Base-by-base conservation (phyloP, 2,329 filamentous ascomycete genomes). In the Colletotrichum sp. region DNA sequence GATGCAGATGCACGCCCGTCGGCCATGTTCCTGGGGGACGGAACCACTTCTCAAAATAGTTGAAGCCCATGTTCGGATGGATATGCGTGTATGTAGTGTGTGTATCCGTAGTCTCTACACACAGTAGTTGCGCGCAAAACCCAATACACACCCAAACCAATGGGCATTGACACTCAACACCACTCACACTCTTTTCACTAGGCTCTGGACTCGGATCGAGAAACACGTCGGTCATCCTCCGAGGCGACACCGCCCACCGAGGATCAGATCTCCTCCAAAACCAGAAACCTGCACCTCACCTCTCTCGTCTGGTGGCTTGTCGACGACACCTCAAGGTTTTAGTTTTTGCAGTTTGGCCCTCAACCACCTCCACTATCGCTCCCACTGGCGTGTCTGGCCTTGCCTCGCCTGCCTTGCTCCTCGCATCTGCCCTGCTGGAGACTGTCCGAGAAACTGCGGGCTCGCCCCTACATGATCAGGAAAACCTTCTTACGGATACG, bases 361-460 rank as follows among this genome's bases (percentile, higher is more conserved):
- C 71, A 36, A 26, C 71, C 57, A 72, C 71, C 66, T 71, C 72
- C 72, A 75, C 72, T 72, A 67, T 34, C 13, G 68, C 36, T 71
- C 52, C 72, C 60, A 75, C 72, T 49, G 39, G 39, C 39, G 7
- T n/a, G 39, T n/a, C 39, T 44, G 16, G 39, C 39, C 16, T n/a
- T 49, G 39, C 39, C 39, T 44, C 39, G 39, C 39, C 16, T 44
- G 39, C 39, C 39, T 44, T 64, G 15, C 44, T 59, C 44, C 32
- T 52, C 49, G 70, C 73, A 73, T 32, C 8, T 16, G 21, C 6
- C 52, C 60, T 32, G 62, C 69, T 52, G 72, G 72, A 71, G 68
- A 52, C 49, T 49, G 39, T 24, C 66, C 52, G 32, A 18, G 26
- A 66, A 52, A 52, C 26, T 66, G 63, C 63, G 63, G 63, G 63